A percentile compares a stretch with the other conserved stretches of the same genome.
Evolutionary conservation across 192 early-diverging fungal genomes (phyloP).

Genomic region (Funneliformis mosseae): DNA sequence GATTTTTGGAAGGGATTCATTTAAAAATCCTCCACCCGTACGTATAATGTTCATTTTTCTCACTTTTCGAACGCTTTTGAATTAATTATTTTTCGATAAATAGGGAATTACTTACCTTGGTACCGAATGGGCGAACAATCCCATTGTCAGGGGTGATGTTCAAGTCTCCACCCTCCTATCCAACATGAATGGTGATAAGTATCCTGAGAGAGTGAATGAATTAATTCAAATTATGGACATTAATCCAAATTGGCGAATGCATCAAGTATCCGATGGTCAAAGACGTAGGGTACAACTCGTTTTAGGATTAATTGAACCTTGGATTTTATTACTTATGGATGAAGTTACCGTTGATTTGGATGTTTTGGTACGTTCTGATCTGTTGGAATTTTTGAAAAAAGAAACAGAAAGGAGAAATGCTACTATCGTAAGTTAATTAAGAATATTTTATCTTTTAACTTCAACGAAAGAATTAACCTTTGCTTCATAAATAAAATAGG

Average conservation of each 20-base stretch:
- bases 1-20: constrained; percentile 67
- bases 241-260: constrained; percentile 64
- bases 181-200: constrained; percentile 61
- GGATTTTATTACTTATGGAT: constrained; percentile 70
- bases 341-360: constrained; percentile 84
- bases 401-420: constrained; percentile 65
- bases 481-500: constrained; percentile 19
- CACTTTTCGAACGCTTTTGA: constrained; percentile 1
- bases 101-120: constrained; percentile 74
- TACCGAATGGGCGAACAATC: constrained; percentile 81
- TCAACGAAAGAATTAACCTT: not conserved
- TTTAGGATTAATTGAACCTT: constrained; percentile 70
- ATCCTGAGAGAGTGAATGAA: constrained; percentile 59
- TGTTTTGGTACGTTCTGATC: constrained; percentile 70
- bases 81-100: constrained; percentile 3
- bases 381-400: constrained; percentile 63
- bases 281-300: constrained; percentile 72
- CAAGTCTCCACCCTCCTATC: constrained; percentile 65
- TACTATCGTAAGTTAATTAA: constrained; percentile 55
- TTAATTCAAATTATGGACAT: constrained; percentile 75
- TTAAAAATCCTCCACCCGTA: constrained; percentile 61
- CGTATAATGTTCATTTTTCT: not conserved
- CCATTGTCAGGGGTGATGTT: constrained; percentile 69
- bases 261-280: constrained; percentile 72
- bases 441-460: not conserved